phyloP scores from a whole-genome alignment of 352 stramenopile genomes.

The Halophytophthora polymorphica region DNA sequence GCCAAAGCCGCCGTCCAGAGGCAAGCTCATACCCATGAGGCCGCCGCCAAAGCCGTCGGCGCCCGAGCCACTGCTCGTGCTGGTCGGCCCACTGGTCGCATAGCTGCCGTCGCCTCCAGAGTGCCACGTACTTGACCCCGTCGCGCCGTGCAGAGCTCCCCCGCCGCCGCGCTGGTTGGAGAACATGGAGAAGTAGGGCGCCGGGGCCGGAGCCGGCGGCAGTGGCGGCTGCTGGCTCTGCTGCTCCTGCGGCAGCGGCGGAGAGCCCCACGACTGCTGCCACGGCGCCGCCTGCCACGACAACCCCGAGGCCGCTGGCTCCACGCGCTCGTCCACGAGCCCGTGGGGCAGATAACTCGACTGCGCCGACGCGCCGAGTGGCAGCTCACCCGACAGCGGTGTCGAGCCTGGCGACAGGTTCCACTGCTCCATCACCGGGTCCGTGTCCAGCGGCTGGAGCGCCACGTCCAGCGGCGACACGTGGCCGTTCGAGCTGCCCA shows the following conservation, averaged over 20 bases:
- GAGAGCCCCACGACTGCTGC: slow-evolving; percentile 54
- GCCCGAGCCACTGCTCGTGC: slow-evolving; percentile 7
- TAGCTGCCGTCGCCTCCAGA: slow-evolving; percentile 20
- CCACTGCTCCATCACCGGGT: slow-evolving; percentile 79
- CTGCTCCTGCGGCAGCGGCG: slow-evolving; percentile 27
- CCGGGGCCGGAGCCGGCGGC: slow-evolving; percentile 33
- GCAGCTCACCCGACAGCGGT: slow-evolving; percentile 37
- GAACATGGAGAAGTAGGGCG: slow-evolving; percentile 66
- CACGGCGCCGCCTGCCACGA: slow-evolving; percentile 54
- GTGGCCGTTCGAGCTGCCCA: slow-evolving; percentile 25
- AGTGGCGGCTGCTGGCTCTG: slow-evolving; percentile 29
- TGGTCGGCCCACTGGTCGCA: slow-evolving; percentile 11
- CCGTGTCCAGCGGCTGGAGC: slow-evolving; percentile 47
- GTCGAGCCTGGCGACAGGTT: slow-evolving; percentile 59
- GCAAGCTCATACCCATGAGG: slow-evolving; percentile 39
- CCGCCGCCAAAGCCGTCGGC: slow-evolving; percentile 44
- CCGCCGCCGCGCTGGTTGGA: slow-evolving; percentile 27
- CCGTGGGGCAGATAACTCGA: slow-evolving; percentile 41
- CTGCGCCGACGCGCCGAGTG: slow-evolving; percentile 42
- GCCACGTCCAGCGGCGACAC: slow-evolving; percentile 57
- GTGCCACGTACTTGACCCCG: slow-evolving; percentile 25
- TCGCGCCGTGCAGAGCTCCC: slow-evolving; percentile 21
- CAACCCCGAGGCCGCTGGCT: slow-evolving; percentile 24
- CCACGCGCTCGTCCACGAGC: slow-evolving; percentile 28
- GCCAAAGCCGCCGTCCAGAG: slow-evolving; percentile 32